phyloP scores from a whole-genome alignment of 75 land plant genomes.

The Cunninghamia lanceolata region DNA sequence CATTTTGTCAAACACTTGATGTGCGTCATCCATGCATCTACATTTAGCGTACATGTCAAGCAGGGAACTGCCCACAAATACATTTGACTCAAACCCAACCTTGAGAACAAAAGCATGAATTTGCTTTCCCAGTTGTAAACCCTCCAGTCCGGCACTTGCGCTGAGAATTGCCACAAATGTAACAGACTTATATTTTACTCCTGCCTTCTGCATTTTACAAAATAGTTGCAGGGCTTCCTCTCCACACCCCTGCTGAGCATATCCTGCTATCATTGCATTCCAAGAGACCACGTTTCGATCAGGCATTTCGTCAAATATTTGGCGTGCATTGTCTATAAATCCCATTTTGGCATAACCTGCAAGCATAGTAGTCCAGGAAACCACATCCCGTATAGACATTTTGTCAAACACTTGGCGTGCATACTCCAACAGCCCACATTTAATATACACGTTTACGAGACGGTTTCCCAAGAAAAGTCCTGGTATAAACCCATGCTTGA shows the following conservation, averaged over 20 bases:
- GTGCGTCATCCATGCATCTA: constrained; percentile 20
- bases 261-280: constrained; percentile 42
- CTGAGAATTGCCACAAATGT: neutral
- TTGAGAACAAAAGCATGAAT: constrained; percentile 11
- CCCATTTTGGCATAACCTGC: constrained; percentile 28
- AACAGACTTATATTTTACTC: constrained; percentile 21
- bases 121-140: constrained; percentile 11
- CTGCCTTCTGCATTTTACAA: constrained; percentile 15
- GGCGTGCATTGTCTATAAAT: constrained; percentile 19
- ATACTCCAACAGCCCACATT: constrained; percentile 10
- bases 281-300: constrained; percentile 40
- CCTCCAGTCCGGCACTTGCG: constrained; percentile 4
- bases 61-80: constrained; percentile 19
- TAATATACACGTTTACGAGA: constrained; percentile 8
- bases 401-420: neutral
- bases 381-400: neutral
- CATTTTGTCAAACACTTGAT: constrained; percentile 12
- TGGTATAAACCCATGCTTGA: too few relatives aligned
- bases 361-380: constrained; percentile 11
- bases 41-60: constrained; percentile 38
- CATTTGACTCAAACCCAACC: constrained; percentile 16
- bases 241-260: constrained; percentile 16
- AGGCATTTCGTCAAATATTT: constrained; percentile 51
- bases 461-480: too few relatives aligned
- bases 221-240: constrained; percentile 32